Conservation (phyloP, 2,329 filamentous ascomycete species). For the Leptosphaerulina australis region DNA sequence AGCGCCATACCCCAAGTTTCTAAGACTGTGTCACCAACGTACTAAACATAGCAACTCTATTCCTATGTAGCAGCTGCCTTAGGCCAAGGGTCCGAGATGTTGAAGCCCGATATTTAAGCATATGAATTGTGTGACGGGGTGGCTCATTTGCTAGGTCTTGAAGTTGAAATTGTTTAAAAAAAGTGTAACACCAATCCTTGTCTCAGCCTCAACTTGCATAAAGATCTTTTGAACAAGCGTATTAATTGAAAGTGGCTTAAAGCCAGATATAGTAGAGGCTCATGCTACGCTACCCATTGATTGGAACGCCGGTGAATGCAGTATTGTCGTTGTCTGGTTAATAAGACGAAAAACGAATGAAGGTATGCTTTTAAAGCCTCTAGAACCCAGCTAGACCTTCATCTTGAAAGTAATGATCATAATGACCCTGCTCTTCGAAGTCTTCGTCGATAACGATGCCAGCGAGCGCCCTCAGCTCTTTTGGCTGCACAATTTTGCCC, state of each 20-base stretch:
- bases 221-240: too few relatives aligned
- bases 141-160: too few relatives aligned
- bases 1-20: too few relatives aligned
- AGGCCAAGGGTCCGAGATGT: too few relatives aligned
- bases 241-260: background rate
- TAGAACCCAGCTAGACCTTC: constrained; percentile 25
- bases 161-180: too few relatives aligned
- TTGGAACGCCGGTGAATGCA: background rate
- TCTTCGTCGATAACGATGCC: constrained; percentile 29
- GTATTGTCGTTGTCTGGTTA: background rate
- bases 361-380: background rate
- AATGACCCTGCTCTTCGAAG: constrained; percentile 19
- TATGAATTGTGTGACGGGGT: too few relatives aligned
- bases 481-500: constrained; percentile 26
- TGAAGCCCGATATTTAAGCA: too few relatives aligned
- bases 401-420: constrained; percentile 18
- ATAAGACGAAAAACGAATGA: background rate
- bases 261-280: background rate
- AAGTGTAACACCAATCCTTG: too few relatives aligned
- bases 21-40: too few relatives aligned
- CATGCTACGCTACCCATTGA: background rate
- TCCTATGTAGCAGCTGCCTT: too few relatives aligned
- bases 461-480: constrained; percentile 29
- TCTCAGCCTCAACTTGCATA: too few relatives aligned
- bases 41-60: too few relatives aligned